These are phyloP conservation scores for Fusarium sp. DNA, from an alignment of 2,329 filamentous ascomycete species.

Conservation along the genomic window DNA sequence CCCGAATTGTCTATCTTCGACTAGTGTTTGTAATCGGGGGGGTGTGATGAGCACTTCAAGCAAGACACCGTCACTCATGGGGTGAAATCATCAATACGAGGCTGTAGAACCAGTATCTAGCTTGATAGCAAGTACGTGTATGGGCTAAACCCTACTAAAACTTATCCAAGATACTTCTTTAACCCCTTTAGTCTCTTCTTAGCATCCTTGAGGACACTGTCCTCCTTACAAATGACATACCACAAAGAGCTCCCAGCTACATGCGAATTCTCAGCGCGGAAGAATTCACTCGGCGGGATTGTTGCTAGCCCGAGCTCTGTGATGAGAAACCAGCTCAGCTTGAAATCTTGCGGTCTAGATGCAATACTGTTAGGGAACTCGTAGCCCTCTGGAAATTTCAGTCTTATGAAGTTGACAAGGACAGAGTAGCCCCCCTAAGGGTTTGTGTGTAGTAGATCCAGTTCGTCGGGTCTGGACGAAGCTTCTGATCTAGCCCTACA, in stretches of 20 bases:
- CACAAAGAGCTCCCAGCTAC: neutral
- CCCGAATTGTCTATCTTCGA: neutral
- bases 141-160: neutral
- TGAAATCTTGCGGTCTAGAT: neutral
- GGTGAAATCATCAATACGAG: too few species aligned
- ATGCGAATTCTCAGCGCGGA: neutral
- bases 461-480: constrained; percentile 84
- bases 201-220: neutral
- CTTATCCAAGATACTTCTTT: neutral
- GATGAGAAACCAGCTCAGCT: neutral
- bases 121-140: neutral
- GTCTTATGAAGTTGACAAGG: constrained; percentile 84
- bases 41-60: neutral
- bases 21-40: too few species aligned
- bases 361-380: neutral
- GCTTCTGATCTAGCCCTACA: constrained; percentile 85
- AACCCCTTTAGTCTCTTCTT: neutral
- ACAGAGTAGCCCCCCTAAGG: constrained; percentile 98
- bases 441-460: constrained; percentile 83
- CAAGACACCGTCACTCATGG: neutral
- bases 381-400: constrained; percentile 50
- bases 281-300: neutral
- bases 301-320: neutral
- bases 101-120: neutral
- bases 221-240: neutral